Evolutionary conservation across 345 rosid species (phyloP), one percentile per base, ranked within the genome.

Genomic region (Arabidopsis suecica): DNA sequence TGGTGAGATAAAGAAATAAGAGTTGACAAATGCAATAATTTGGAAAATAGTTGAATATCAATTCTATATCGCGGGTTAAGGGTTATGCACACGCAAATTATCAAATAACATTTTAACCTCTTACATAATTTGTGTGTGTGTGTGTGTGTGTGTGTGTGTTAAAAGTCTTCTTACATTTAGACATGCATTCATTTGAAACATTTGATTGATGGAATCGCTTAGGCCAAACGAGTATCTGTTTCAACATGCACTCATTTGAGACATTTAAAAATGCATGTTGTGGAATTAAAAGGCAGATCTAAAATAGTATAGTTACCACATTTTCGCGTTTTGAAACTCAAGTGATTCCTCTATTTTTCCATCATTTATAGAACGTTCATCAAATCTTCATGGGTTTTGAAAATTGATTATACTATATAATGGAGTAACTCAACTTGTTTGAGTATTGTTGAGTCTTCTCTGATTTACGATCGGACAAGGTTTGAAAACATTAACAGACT

Each of bases 1-100:
- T 28, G 23, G 10, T 44, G 37, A 44, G 38, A 44, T 25, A 28
- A 44, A 42, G 13, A 62, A 28, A 44, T 28, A 63, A 28, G 53
- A 44, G 68, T 63, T 63, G 68, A 63, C 68, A n/a, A 8, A 63
- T 30, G 38, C 9, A 11, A 40, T 7, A 5, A 5, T 8, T 55
- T 6, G 38, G 16, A 3, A 3, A 30, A 30, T 57, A 56, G 12
- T 56, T 5, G 33, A 22, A 1, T 22, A 22, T 51, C 8, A 7
- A 6, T 6, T 55, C 22, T 56, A 33, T n/a, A n/a, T 18, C 11
- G 40, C 60, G 38, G 11, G 9, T 30, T 13, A 54, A 54, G 59
- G 58, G 36, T 13, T 54, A 13, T 28, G 9, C 37, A 28, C 28
- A 6, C 30, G 18, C 10, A 54, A 55, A 10, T 23, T 51, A 33